Evolutionary conservation across 192 early-diverging fungal species (phyloP), one percentile per base, ranked within the genome.

Genomic region (Haplosporangium gracile): DNA sequence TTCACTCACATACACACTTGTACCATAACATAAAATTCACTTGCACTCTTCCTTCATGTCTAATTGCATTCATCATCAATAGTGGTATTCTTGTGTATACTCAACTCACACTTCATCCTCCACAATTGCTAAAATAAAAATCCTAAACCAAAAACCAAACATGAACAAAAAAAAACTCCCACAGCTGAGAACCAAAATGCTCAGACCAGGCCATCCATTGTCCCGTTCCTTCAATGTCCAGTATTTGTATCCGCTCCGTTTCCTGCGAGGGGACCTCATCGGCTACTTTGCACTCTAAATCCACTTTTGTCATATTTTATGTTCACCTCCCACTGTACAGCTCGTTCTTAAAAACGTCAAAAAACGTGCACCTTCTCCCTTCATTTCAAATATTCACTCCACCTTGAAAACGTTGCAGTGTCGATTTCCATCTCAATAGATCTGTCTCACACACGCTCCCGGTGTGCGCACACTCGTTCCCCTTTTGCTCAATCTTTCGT

Each of bases 11-110:
- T 32, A 70, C 69, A n/a, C 70, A 71, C 40, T 42, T 71, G 70
- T 71, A 71, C 40, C 39, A 71, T 71, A 71, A 42, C 70, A 71
- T 36, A 71, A 70, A 70, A 6, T 39, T 42, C 70, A 71, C 69
- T 71, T 43, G 60, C 60, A 65, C 60, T 29, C 60, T 29, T 20
- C 16, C 29, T 15, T 65, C 60, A 32, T 4, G 32, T 29, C 29
- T 65, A 65, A 65, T 65, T 65, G 60, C 60, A 65, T 65, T 65
- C 49, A 51, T 51, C 15, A 24, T 15, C 60, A 65, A 65, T 65
- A 65, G 60, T 65, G 60, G 60, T 34, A 16, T 11, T 13, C 13
- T 29, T 11, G 49, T 32, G 60, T 65, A 26, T 29, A 15, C 11
- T 65, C 15, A 32, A 9, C 57, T 29, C 60, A 65, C 60, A 71